phyloP scores from a whole-genome alignment of 2,329 filamentous ascomycete genomes.

The Bipolaris cookei region DNA sequence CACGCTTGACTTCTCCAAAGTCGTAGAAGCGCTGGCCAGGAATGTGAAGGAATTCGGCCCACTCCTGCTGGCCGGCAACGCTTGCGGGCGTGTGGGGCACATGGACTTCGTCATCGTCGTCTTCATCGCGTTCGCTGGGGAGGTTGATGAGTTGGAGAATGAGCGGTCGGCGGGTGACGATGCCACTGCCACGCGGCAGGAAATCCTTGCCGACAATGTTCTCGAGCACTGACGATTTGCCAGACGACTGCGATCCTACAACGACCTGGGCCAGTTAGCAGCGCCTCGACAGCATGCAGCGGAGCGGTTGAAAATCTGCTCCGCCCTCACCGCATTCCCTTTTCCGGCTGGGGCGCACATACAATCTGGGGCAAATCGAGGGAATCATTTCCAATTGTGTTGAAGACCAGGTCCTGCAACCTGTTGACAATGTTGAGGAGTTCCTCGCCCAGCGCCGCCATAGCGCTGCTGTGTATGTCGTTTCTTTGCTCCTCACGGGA shows the following conservation, averaged over 20 bases:
- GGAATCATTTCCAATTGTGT: constrained; percentile 98
- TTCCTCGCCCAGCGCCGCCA: constrained; percentile 96
- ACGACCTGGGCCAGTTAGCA: constrained; percentile 72
- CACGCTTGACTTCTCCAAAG: constrained; percentile 90
- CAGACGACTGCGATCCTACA: constrained; percentile 96
- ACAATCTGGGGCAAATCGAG: constrained; percentile 98
- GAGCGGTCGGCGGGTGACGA: constrained; percentile 90
- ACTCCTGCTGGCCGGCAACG: constrained; percentile 71
- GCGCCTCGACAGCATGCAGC: not conserved
- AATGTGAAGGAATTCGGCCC: constrained; percentile 97
- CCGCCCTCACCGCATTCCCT: constrained; percentile 21
- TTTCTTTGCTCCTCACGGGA: constrained; percentile 28
- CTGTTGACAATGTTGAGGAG: constrained; percentile 96
- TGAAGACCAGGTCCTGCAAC: constrained; percentile 98
- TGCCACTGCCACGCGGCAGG: constrained; percentile 92
- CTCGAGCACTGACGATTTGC: constrained; percentile 97
- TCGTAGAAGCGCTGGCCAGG: constrained; percentile 88
- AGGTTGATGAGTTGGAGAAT: constrained; percentile 99
- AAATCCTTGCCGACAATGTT: constrained; percentile 99
- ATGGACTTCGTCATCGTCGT: constrained; percentile 65
- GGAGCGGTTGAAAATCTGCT: constrained; percentile 14
- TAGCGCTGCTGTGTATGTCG: constrained; percentile 52
- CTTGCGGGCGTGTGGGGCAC: constrained; percentile 79
- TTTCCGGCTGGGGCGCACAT: constrained; percentile 61
- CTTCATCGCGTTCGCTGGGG: constrained; percentile 73